Percentiles rank a stretch among this genome's conserved stretches.
Conservation (phyloP, 306 rosid species). For the Hylodesmum podocarpum region DNA sequence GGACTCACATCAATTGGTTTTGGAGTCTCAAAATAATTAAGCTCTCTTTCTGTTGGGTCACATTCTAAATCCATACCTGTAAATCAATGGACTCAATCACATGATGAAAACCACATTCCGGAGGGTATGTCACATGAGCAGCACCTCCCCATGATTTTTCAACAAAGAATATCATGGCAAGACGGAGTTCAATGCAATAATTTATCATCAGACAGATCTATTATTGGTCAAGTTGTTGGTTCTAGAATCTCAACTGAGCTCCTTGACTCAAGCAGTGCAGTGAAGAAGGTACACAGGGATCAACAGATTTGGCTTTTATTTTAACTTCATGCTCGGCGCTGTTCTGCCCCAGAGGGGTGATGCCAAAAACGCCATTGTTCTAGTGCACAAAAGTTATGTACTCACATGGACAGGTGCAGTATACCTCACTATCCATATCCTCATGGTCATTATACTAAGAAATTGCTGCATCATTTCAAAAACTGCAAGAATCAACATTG, state of each 20-base stretch:
- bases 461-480: conserved; percentile 66
- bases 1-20: too few relatives aligned
- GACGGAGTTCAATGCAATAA: conserved; percentile 89
- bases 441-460: conserved; percentile 70
- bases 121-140: too few relatives aligned
- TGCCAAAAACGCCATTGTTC: conserved; percentile 67
- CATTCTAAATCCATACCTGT: too few relatives aligned
- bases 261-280: conserved; percentile 36
- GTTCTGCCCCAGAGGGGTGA: conserved; percentile 78
- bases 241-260: conserved; percentile 49
- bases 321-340: conserved; percentile 80
- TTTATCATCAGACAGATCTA: conserved; percentile 73
- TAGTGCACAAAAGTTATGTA: conserved; percentile 66
- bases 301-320: conserved; percentile 96
- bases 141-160: conserved; percentile 40
- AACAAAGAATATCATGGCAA: conserved; percentile 59
- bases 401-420: conserved; percentile 67
- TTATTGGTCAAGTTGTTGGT: conserved; percentile 54
- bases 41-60: too few relatives aligned
- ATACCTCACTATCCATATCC: conserved; percentile 48
- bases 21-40: too few relatives aligned
- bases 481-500: conserved; percentile 62
- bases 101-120: too few relatives aligned
- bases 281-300: conserved; percentile 47
- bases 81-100: too few relatives aligned